These are phyloP conservation scores for Nicotiana tabacum DNA, from an alignment of 257 asterid species.

Conservation along the genomic window DNA sequence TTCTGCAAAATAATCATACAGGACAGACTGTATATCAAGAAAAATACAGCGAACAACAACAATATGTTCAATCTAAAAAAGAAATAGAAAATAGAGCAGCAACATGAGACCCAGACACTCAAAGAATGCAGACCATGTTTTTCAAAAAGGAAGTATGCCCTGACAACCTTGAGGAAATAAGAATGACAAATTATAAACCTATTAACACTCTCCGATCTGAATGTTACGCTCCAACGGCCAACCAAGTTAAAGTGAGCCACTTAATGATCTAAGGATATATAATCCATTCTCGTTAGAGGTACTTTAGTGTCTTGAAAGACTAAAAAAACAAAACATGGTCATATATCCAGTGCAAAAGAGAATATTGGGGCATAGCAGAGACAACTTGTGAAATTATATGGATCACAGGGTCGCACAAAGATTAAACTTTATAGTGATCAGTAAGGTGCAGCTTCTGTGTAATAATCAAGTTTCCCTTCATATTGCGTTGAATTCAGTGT, in stretches of 20 bases:
- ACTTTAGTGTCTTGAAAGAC: not conserved
- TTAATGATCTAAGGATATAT: not conserved
- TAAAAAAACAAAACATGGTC: not conserved
- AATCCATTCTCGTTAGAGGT: not conserved
- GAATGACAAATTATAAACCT: not conserved
- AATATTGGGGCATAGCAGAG: not conserved
- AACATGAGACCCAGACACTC: not conserved
- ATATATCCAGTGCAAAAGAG: not conserved
- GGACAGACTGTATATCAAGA: not conserved
- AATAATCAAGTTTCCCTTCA: not conserved
- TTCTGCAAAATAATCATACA: conserved; percentile 46
- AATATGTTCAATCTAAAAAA: not conserved
- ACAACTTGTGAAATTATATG: not conserved
- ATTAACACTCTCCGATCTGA: not conserved
- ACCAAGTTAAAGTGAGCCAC: not conserved
- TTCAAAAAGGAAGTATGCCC: not conserved
- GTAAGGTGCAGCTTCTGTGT: not conserved
- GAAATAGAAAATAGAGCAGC: not conserved
- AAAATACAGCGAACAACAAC: not conserved
- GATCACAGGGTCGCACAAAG: not conserved
- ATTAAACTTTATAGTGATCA: not conserved
- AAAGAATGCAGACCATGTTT: not conserved
- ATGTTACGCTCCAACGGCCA: not conserved
- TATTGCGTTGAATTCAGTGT: not conserved
- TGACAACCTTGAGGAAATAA: not conserved